Base-by-base conservation (phyloP, 1,284 basidiomycete genomes). In the Athelia sp. region DNA sequence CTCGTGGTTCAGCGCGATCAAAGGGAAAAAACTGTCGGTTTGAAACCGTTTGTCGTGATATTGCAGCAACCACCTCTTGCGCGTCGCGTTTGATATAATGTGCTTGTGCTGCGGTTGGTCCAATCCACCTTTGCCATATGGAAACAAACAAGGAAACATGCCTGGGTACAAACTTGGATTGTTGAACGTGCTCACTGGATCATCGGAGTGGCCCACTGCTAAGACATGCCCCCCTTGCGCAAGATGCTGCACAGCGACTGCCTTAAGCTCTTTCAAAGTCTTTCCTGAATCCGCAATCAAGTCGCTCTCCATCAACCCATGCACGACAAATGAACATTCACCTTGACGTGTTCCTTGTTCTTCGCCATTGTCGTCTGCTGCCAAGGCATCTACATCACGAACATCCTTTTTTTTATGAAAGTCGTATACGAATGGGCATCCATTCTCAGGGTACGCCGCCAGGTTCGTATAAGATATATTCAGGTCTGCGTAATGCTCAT, bases 11-110 rank as follows among this genome's bases (percentile, higher is more conserved):
- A 75, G 71, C 0, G 65, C 63, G 4, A 72, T 58, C 19, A 75
- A 59, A 0, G 66, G 60, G 56, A 74, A 73, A 2, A 55, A 50
- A 1, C 53, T 34, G 43, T 72, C 70, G 1, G 32, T 46, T 46
- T 73, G 70, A 54, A 73, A 74, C 2, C 64, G 43, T 45, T 69
- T 69, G 47, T 73, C 68, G 56, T 68, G 58, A 50, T 71, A 73
- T 59, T 69, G 56, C 0, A 69, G 50, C 1, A 68, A 46, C n/a
- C 46, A 50, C 23, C 52, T 42, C 44, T 61, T 64, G 45, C 63
- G 60, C 36, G 45, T 47, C 10, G 17, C 26, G 9, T 57, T 53
- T 14, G 60, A 60, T 2, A 63, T n/a, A 11, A 43, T 34, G 10
- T 19, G 15, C 3, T 19, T 22, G 23, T 51, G 50, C 21, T 3